Conservation (phyloP, 768 basidiomycete species). For the Tylopilus felleus region DNA sequence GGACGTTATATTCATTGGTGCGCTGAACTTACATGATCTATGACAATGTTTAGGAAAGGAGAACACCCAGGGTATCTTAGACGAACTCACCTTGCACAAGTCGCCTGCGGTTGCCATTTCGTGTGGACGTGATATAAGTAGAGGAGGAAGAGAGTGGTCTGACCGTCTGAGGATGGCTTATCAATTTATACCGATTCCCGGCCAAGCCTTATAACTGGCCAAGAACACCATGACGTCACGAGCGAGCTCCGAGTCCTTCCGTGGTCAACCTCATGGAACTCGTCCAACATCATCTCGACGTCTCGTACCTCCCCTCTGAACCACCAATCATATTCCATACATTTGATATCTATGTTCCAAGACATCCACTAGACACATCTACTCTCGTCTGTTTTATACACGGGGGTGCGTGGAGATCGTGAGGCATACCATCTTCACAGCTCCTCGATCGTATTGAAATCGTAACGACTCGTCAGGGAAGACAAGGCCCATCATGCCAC, state of each 20-base stretch:
- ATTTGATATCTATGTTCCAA: constrained; percentile 56
- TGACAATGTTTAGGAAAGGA: not conserved
- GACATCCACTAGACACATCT: constrained; percentile 4
- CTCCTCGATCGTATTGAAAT: not conserved
- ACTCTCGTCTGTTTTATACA: constrained; percentile 73
- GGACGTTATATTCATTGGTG: not conserved
- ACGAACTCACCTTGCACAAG: constrained; percentile 64
- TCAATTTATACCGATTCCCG: constrained; percentile 21
- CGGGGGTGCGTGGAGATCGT: constrained; percentile 84
- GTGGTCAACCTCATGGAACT: constrained; percentile 18
- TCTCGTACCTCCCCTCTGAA: constrained; percentile 36
- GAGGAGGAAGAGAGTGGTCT: not conserved
- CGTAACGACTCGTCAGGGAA: constrained; percentile 45
- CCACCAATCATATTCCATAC: constrained; percentile 35
- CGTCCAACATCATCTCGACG: constrained; percentile 14
- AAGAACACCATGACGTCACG: constrained; percentile 28
- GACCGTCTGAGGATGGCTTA: not conserved
- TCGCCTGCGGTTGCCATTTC: constrained; percentile 71
- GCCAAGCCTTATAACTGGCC: not conserved
- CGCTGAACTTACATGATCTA: constrained; percentile 44
- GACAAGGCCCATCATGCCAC: constrained; percentile 61
- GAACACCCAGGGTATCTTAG: not conserved
- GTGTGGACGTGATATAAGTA: constrained; percentile 10
- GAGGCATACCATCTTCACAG: constrained; percentile 27
- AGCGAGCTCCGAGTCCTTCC: too few species aligned